These are phyloP conservation scores for Imleria badia DNA, from an alignment of 768 basidiomycete genomes.

Conservation along the genomic window DNA sequence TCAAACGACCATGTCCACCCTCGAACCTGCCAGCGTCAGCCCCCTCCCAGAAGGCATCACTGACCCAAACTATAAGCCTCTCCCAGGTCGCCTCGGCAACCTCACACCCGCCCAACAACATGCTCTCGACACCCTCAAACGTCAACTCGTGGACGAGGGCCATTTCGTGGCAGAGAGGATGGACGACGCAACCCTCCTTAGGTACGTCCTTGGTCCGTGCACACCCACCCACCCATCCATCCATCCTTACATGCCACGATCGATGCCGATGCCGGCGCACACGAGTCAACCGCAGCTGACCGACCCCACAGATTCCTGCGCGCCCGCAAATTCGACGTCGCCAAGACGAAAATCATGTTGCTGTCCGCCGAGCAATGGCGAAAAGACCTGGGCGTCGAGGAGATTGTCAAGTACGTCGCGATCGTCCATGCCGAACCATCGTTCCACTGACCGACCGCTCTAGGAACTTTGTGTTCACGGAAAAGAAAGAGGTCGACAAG, in stretches of 20 bases:
- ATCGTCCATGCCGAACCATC: not conserved
- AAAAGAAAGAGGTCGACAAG: conserved; percentile 80
- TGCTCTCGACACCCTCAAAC: conserved; percentile 66
- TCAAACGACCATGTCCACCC: conserved; percentile 28
- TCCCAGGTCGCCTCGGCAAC: conserved; percentile 79
- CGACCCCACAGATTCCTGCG: conserved; percentile 69
- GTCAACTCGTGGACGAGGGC: conserved; percentile 59
- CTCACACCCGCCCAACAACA: conserved; percentile 60
- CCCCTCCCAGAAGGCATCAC: conserved; percentile 58
- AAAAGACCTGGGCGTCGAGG: conserved; percentile 78
- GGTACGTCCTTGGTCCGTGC: conserved; percentile 38
- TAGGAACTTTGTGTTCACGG: conserved; percentile 85
- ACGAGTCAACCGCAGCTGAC: not conserved
- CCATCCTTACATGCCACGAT: conserved; percentile 6
- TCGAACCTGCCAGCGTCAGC: conserved; percentile 49
- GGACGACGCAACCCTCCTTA: conserved; percentile 68
- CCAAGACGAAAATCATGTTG: conserved; percentile 83
- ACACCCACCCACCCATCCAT: not conserved
- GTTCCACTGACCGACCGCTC: not conserved
- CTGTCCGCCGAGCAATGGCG: conserved; percentile 84
- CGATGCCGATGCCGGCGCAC: conserved; percentile 14
- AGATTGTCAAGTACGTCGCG: conserved; percentile 58
- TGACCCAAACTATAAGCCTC: conserved; percentile 63
- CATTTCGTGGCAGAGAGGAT: conserved; percentile 62
- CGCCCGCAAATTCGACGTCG: conserved; percentile 89